A percentile compares a stretch with the other conserved stretches of the same genome.
Evolutionary conservation across 2,329 filamentous ascomycete genomes (phyloP).

Genomic region (Ceratocystis colombiana): DNA sequence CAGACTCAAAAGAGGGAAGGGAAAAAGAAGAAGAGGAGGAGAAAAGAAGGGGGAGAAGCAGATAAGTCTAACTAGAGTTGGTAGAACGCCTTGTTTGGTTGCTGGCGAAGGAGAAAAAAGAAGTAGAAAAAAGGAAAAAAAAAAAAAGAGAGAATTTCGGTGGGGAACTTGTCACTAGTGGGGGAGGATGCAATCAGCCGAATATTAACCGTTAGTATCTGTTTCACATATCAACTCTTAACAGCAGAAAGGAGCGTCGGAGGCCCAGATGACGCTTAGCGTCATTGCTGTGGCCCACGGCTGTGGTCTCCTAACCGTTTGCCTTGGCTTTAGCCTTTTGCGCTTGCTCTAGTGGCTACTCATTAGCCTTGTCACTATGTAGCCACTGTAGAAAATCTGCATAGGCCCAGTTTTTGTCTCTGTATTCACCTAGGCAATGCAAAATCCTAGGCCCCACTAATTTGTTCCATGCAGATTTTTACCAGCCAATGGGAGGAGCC

Average conservation of each 20-base stretch:
- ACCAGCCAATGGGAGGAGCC: neutral
- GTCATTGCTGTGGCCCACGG: no score
- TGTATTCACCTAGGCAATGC: slow-evolving; percentile 3
- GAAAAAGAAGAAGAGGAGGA: neutral
- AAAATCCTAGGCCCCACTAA: neutral
- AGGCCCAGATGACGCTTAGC: neutral
- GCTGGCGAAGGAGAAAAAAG: neutral
- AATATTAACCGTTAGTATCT: neutral
- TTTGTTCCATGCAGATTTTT: slow-evolving; percentile 10
- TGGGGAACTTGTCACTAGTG: neutral
- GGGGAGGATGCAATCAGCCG: neutral
- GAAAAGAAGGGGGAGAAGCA: neutral
- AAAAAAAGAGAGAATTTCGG: slow-evolving; percentile 6
- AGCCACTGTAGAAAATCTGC: neutral
- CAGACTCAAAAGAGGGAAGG: neutral
- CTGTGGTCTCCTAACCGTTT: no score
- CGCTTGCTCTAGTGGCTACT: neutral
- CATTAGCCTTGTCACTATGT: neutral
- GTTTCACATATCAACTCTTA: neutral
- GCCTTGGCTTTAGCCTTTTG: neutral
- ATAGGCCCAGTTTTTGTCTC: neutral
- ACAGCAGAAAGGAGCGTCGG: neutral
- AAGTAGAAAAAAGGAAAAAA: neutral
- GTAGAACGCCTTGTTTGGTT: neutral
- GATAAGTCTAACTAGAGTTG: slow-evolving; percentile 4